phyloP scores from a whole-genome alignment of 139 green algal genomes.

The Chlorella sp. region DNA sequence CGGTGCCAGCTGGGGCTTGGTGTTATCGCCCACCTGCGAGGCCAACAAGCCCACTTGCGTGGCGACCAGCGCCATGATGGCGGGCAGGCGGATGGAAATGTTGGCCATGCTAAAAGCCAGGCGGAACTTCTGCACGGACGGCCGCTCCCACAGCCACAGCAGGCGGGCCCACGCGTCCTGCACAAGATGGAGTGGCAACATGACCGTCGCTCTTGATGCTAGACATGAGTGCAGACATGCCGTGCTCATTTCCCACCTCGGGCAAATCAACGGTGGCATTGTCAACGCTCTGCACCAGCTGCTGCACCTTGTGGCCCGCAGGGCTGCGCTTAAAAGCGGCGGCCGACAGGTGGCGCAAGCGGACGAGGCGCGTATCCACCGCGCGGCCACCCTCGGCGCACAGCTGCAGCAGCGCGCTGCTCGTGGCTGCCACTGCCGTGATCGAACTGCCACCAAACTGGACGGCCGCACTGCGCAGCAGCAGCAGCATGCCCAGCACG shows the following conservation, averaged over 20 bases:
- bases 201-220: too few species aligned
- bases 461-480: slow-evolving; percentile 16
- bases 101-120: slow-evolving; percentile 74
- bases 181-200: background rate
- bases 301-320: slow-evolving; percentile 15
- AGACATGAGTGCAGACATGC: background rate
- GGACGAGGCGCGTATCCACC: too few species aligned
- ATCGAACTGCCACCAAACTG: too few species aligned
- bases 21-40: too few species aligned
- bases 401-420: slow-evolving; percentile 8
- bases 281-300: background rate
- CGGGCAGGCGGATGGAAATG: slow-evolving; percentile 60
- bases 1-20: too few species aligned
- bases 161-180: slow-evolving; percentile 63
- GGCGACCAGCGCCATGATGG: slow-evolving; percentile 57
- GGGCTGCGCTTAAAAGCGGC: background rate
- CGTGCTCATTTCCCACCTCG: slow-evolving; percentile 13
- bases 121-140: slow-evolving; percentile 59
- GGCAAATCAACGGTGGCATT: slow-evolving; percentile 27
- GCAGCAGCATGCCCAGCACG: slow-evolving; percentile 12
- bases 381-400: background rate
- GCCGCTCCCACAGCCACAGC: slow-evolving; percentile 69
- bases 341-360: background rate
- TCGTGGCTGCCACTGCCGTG: slow-evolving; percentile 14
- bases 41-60: slow-evolving; percentile 59